phyloP scores from a whole-genome alignment of 2,329 filamentous ascomycete species.

The Microsporum audouinii region DNA sequence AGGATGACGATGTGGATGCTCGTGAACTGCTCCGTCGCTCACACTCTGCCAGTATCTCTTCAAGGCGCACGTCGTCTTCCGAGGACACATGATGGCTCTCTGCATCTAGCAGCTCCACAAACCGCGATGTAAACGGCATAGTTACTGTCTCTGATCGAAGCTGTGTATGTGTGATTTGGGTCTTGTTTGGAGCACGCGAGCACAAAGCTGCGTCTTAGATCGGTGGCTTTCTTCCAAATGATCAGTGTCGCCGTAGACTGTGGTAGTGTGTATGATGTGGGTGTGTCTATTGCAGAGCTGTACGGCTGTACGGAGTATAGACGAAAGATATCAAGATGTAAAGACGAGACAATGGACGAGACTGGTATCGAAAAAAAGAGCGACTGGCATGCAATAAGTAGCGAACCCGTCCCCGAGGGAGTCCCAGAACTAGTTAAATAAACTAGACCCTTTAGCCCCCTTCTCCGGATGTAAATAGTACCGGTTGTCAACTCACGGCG shows the following conservation, averaged over 20 bases:
- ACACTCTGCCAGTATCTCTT: conserved; percentile 14
- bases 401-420: neutral
- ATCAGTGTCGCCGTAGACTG: neutral
- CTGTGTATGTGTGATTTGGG: neutral
- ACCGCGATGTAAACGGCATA: conserved; percentile 11
- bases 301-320: neutral
- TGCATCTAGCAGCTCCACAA: conserved; percentile 13
- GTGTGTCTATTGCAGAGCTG: neutral
- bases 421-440: neutral
- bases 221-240: too few relatives aligned
- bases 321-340: neutral
- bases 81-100: conserved; percentile 9
- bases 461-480: neutral
- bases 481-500: neutral
- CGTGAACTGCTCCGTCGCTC: conserved; percentile 1
- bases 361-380: neutral
- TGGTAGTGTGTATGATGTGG: neutral
- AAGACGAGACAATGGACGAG: neutral
- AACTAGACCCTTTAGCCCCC: neutral
- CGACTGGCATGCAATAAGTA: neutral
- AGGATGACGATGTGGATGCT: conserved; percentile 1
- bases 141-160: neutral
- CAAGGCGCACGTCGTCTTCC: conserved; percentile 13
- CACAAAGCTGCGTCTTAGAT: neutral
- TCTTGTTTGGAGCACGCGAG: neutral